Percentiles rank a stretch among this genome's conserved stretches.
Conservation (phyloP, 139 green algal genomes). For the Diplosphaera chodatii region DNA sequence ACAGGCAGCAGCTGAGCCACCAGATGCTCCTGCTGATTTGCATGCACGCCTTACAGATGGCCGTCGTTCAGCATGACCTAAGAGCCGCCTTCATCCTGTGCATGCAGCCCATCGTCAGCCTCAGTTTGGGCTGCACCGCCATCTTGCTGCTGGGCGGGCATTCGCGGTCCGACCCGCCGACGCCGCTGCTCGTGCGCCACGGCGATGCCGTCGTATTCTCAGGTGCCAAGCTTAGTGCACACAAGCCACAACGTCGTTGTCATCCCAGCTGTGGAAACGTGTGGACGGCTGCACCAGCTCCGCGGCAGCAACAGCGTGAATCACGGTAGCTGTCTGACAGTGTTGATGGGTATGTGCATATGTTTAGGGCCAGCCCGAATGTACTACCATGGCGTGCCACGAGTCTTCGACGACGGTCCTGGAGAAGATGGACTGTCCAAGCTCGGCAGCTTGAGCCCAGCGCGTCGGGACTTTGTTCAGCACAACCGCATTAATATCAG, state of each 20-base stretch:
- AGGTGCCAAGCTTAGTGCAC: too few species aligned
- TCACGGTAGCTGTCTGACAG: too few species aligned
- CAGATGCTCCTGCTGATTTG: too few species aligned
- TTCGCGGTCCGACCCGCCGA: slow-evolving; percentile 47
- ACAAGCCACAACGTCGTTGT: too few species aligned
- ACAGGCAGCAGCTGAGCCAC: too few species aligned
- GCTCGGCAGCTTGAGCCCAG: background rate
- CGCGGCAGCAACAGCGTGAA: too few species aligned
- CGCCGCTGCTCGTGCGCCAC: slow-evolving; percentile 64
- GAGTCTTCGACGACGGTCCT: slow-evolving; percentile 19
- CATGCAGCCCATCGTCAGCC: slow-evolving; percentile 74
- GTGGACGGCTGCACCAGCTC: too few species aligned
- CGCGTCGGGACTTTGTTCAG: background rate
- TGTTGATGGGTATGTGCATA: background rate
- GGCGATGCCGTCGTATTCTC: slow-evolving; percentile 79
- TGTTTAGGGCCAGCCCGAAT: slow-evolving; percentile 33
- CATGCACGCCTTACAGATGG: too few species aligned
- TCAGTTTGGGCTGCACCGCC: slow-evolving; percentile 74
- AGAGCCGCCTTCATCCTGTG: too few species aligned
- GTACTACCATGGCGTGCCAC: slow-evolving; percentile 70
- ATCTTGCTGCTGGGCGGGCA: slow-evolving; percentile 77
- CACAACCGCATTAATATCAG: slow-evolving; percentile 44
- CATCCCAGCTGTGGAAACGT: too few species aligned
- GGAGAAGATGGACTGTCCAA: too few species aligned
- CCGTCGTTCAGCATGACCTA: too few species aligned